phyloP scores from a whole-genome alignment of 2,329 filamentous ascomycete genomes.

The Arthrobotrys megalospora region DNA sequence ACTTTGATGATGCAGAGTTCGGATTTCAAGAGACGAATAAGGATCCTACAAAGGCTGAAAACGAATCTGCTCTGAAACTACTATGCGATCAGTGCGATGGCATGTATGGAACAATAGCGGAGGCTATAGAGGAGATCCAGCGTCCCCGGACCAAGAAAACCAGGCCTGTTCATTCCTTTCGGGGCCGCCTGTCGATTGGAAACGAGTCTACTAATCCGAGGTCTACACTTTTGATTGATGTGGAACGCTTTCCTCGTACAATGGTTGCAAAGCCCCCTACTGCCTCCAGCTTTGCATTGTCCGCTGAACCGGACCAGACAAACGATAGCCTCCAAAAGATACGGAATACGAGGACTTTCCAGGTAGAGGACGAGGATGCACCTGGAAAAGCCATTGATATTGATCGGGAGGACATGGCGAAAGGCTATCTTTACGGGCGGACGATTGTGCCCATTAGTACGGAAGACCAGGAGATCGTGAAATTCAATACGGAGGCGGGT shows the following conservation, averaged over 20 bases:
- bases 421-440: constrained; percentile 92
- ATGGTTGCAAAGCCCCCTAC: constrained; percentile 81
- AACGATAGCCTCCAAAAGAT: constrained; percentile 75
- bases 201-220: constrained; percentile 78
- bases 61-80: constrained; percentile 78
- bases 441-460: constrained; percentile 91
- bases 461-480: constrained; percentile 89
- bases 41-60: constrained; percentile 78
- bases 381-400: constrained; percentile 87
- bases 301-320: constrained; percentile 67
- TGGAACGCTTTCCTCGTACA: constrained; percentile 91
- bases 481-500: constrained; percentile 80
- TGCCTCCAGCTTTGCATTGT: constrained; percentile 81
- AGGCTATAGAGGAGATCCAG: constrained; percentile 85
- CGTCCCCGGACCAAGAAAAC: constrained; percentile 82
- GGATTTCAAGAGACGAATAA: constrained; percentile 95
- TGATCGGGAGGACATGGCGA: constrained; percentile 85
- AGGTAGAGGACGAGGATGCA: constrained; percentile 80
- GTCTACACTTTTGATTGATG: constrained; percentile 82
- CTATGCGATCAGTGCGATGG: constrained; percentile 80
- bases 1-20: constrained; percentile 92
- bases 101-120: constrained; percentile 84
- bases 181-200: constrained; percentile 84
- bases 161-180: constrained; percentile 84
- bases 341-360: constrained; percentile 84